These are phyloP conservation scores for Rubia peregrina DNA, from an alignment of 305 asterid species.

Conservation along the genomic window DNA sequence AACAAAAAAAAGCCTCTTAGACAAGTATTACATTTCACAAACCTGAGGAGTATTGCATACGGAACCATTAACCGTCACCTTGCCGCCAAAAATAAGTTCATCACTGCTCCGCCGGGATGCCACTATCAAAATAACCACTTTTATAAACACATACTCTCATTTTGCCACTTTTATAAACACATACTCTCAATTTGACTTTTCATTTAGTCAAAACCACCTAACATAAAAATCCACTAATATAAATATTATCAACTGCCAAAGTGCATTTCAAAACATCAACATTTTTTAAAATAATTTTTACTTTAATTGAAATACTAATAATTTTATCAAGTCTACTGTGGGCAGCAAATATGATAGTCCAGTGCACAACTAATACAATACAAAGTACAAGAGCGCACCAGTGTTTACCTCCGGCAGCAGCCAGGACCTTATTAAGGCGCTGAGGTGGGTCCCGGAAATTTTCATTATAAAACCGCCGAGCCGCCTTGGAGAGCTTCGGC, in stretches of 20 bases:
- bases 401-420: conserved; percentile 83
- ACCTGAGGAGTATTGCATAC: conserved; percentile 94
- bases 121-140: conserved; percentile 40
- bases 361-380: too few relatives aligned
- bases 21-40: conserved; percentile 10
- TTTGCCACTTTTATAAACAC: conserved; percentile 8
- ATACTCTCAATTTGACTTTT: too few relatives aligned
- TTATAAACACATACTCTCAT: too few relatives aligned
- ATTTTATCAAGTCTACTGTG: too few relatives aligned
- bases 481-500: conserved; percentile 90
- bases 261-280: too few relatives aligned
- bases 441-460: conserved; percentile 78
- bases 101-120: conserved; percentile 97
- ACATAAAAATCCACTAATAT: too few relatives aligned
- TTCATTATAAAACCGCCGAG: conserved; percentile 89
- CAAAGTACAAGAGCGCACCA: neutral
- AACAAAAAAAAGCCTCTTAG: neutral
- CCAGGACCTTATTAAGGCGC: conserved; percentile 84
- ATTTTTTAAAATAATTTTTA: too few relatives aligned
- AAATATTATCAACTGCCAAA: too few relatives aligned
- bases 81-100: conserved; percentile 83
- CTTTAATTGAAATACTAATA: neutral
- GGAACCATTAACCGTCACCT: conserved; percentile 92
- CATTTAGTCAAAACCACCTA: too few relatives aligned
- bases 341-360: too few relatives aligned